Evolutionary conservation across 2,329 filamentous ascomycete species (phyloP).

Genomic region (Elsinoe fawcettii): DNA sequence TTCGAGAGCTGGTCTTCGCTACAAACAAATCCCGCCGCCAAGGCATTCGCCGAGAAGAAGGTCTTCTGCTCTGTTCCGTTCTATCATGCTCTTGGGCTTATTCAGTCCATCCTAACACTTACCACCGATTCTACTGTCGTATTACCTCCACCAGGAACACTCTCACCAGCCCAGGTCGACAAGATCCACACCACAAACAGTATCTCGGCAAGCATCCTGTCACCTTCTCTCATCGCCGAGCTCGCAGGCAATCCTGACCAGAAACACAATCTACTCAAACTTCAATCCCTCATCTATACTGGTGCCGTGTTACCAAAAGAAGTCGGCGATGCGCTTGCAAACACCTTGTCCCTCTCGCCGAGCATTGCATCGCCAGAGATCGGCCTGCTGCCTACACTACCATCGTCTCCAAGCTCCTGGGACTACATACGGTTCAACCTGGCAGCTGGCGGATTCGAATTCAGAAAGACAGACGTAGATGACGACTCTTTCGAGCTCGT

Average conservation of each 20-base stretch:
- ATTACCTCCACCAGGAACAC: slow-evolving; percentile 18
- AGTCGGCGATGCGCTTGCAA: slow-evolving; percentile 17
- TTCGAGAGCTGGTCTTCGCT: slow-evolving; percentile 21
- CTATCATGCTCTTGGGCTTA: slow-evolving; percentile 9
- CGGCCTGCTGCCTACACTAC: slow-evolving; percentile 16
- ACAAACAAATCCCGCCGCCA: slow-evolving; percentile 4
- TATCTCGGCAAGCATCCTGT: slow-evolving; percentile 9
- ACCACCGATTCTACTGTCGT: slow-evolving; percentile 20
- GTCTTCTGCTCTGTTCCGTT: slow-evolving; percentile 6
- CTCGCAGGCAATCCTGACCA: not conserved
- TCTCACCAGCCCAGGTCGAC: slow-evolving; percentile 4
- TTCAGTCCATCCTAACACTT: slow-evolving; percentile 22
- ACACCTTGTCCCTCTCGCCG: slow-evolving; percentile 19
- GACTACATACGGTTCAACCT: slow-evolving; percentile 23
- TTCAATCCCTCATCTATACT: not conserved
- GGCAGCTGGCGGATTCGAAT: slow-evolving; percentile 9
- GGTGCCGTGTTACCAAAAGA: slow-evolving; percentile 17
- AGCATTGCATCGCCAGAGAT: slow-evolving; percentile 23
- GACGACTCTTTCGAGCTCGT: slow-evolving; percentile 15
- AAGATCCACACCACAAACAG: not conserved
- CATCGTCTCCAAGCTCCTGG: slow-evolving; percentile 19
- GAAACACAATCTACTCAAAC: slow-evolving; percentile 4
- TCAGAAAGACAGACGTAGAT: slow-evolving; percentile 6
- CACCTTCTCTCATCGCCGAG: slow-evolving; percentile 13
- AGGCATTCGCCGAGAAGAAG: not conserved